phyloP scores from a whole-genome alignment of 1,139 yeast species.

The Geotrichum candidum region DNA sequence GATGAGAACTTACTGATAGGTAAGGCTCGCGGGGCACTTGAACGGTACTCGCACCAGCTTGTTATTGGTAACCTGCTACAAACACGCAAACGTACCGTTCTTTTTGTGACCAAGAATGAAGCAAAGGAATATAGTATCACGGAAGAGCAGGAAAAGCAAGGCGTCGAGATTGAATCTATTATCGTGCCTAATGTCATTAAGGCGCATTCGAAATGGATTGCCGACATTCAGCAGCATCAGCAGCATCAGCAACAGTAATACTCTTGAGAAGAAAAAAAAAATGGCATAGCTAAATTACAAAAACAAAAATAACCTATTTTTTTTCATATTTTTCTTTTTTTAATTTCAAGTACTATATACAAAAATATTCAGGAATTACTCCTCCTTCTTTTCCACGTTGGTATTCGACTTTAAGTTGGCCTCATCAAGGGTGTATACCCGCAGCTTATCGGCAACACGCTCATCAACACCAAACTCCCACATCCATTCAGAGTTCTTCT shows the following conservation, averaged over 20 bases:
- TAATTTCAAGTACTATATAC: background rate
- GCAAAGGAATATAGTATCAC: conserved; percentile 49
- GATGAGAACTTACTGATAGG: conserved; percentile 62
- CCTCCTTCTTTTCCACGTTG: background rate
- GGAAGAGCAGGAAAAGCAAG: conserved; percentile 36
- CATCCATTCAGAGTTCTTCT: conserved; percentile 81
- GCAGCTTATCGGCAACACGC: conserved; percentile 52
- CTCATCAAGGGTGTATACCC: conserved; percentile 41
- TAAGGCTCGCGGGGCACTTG: conserved; percentile 74
- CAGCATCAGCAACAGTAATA: background rate
- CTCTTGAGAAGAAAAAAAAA: background rate
- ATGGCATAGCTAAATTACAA: background rate
- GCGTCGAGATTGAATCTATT: conserved; percentile 62
- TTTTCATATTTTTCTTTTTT: background rate
- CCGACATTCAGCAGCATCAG: background rate
- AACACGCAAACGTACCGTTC: conserved; percentile 81
- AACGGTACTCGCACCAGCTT: conserved; percentile 81
- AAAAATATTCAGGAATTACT: background rate
- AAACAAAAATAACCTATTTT: background rate
- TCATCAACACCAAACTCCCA: conserved; percentile 67
- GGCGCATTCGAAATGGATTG: conserved; percentile 61
- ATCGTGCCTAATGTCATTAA: conserved; percentile 71
- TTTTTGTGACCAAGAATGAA: conserved; percentile 60
- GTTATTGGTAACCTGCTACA: conserved; percentile 93
- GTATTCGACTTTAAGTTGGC: background rate